A percentile compares a stretch with the other conserved stretches of the same genome.
Conservation (phyloP, 169 alveolate genomes). For the Cryptosporidium muris region DNA sequence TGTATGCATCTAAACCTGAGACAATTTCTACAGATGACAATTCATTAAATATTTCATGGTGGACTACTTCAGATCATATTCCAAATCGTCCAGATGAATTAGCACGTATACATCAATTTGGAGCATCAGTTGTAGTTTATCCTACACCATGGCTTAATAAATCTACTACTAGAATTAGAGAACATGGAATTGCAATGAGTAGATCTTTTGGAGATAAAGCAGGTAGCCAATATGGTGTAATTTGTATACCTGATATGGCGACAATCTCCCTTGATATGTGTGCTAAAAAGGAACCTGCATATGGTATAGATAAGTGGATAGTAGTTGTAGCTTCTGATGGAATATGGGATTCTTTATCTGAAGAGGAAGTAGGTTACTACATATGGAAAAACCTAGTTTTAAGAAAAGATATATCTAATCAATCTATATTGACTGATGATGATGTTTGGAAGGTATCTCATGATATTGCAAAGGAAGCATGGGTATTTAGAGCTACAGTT, state of each 20-base stretch:
- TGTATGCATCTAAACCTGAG: neutral
- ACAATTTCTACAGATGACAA: neutral
- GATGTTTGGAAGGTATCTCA: slow-evolving; percentile 20
- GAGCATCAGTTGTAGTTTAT: slow-evolving; percentile 54
- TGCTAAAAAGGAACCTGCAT: neutral
- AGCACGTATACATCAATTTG: slow-evolving; percentile 46
- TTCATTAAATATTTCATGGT: slow-evolving; percentile 50
- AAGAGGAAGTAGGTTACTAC: slow-evolving; percentile 64
- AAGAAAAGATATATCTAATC: slow-evolving; percentile 15
- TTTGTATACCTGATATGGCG: slow-evolving; percentile 78
- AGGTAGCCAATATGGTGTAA: slow-evolving; percentile 85
- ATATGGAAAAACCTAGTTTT: slow-evolving; percentile 22
- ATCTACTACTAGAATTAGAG: slow-evolving; percentile 57
- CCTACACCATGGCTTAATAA: slow-evolving; percentile 68
- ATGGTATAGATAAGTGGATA: slow-evolving; percentile 22
- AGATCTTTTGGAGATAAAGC: slow-evolving; percentile 89
- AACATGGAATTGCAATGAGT: slow-evolving; percentile 90
- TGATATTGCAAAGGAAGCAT: slow-evolving; percentile 20
- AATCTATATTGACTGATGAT: slow-evolving; percentile 15
- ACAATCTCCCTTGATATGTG: slow-evolving; percentile 72
- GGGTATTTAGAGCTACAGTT: slow-evolving; percentile 63
- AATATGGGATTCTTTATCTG: slow-evolving; percentile 64
- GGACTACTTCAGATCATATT: slow-evolving; percentile 69
- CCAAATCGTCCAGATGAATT: slow-evolving; percentile 67
- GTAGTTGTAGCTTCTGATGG: slow-evolving; percentile 68